phyloP scores from a whole-genome alignment of 202 grass and related monocot species.

The Schoenoplectus tabernaemontani region DNA sequence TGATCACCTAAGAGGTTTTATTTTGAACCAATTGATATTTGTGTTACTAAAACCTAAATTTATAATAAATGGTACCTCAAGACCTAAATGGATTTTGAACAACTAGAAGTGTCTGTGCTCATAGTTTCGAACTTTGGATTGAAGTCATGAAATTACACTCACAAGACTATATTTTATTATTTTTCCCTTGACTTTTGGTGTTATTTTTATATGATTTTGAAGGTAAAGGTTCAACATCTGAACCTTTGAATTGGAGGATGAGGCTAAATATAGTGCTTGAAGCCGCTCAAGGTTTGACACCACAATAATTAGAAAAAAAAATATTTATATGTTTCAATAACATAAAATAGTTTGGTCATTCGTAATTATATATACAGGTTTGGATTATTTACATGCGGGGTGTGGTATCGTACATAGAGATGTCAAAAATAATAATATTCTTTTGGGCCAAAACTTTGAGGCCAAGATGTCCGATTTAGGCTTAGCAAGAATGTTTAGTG shows the following conservation, averaged over 20 bases:
- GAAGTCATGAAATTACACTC: background rate
- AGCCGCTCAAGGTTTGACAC: conserved; percentile 32
- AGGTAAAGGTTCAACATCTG: background rate
- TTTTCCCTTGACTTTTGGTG: background rate
- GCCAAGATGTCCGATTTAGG: conserved; percentile 54
- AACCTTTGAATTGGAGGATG: conserved; percentile 20
- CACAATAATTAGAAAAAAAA: background rate
- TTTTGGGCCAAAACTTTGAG: conserved; percentile 25
- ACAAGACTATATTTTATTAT: background rate
- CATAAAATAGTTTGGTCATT: too few relatives aligned
- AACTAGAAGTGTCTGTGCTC: background rate
- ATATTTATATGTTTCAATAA: background rate
- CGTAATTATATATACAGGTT: too few relatives aligned
- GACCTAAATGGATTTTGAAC: background rate
- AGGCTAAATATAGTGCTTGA: conserved; percentile 30
- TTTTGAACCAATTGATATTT: background rate
- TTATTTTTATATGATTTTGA: background rate
- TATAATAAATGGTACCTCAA: background rate
- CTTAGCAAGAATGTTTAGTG: conserved; percentile 25
- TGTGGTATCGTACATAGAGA: conserved; percentile 45
- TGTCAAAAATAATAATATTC: conserved; percentile 50
- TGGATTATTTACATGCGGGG: conserved; percentile 40
- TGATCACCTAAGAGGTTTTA: conserved; percentile 32
- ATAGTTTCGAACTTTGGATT: too few relatives aligned
- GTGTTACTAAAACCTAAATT: background rate